Base-by-base conservation (phyloP, 495 filamentous ascomycete genomes). In the Viridothelium virens region DNA sequence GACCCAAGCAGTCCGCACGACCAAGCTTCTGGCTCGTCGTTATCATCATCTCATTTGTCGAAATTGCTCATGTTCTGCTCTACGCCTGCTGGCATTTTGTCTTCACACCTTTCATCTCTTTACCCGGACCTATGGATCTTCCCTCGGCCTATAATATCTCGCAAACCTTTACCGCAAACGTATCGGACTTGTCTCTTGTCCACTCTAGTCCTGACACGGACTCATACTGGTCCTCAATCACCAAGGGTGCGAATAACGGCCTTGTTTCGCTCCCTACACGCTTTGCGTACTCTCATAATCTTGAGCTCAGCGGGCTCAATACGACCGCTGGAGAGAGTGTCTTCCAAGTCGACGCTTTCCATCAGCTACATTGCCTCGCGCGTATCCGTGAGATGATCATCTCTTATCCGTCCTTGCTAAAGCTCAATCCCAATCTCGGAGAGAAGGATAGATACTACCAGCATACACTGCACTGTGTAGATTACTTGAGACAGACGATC, bases 341-440 rank as follows among this genome's bases (percentile, higher is more conserved):
- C 53, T 59, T 59, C 31, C 53, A 59, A 18, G 31, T 59, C 18
- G 53, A 59, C 14, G 31, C 25, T 31, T 59, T 59, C 31, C 53
- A 59, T 31, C 53, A 59, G 31, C 36, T 59, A 31, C 53, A 59
- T 18, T 59, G 53, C 14, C 25, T 59, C 36, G 53, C 53, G 10
- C 53, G 53, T n/a, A 59, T 59, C 14, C 53, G 53, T 34, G 53
- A 59, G 53, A 59, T 59, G 53, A 59, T 59, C 31, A 59, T 59
- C 53, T 59, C 53, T 3, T 59, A 59, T 59, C 53, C 53, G 6
- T 59, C 53, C 3, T 31, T 59, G 14, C 53, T 59, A 33, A 59
- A 59, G 31, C 18, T 59, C 11, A 59, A 59, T 31, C 53, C 53
- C 53, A 59, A 59, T 59, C 53, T 59, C 36, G 53, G 53, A 11